phyloP scores from a whole-genome alignment of 306 rosid species.

The Amphicarpaea edgeworthii region DNA sequence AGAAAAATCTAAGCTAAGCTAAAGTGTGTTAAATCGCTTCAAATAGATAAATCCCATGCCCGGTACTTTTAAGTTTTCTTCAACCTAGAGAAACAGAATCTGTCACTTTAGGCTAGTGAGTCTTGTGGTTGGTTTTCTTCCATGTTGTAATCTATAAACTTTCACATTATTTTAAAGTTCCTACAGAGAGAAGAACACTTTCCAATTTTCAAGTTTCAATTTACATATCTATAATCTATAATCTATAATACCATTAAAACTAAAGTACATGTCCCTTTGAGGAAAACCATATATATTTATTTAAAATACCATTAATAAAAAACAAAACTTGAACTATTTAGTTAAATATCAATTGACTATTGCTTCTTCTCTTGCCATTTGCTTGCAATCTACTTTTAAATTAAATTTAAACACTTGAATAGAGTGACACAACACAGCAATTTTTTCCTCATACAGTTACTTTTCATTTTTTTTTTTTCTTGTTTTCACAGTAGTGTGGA shows the following conservation, averaged over 20 bases:
- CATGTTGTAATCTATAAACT: too few relatives aligned
- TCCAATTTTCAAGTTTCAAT: background rate
- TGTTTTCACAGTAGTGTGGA: background rate
- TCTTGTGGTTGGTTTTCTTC: too few relatives aligned
- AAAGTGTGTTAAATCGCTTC: background rate
- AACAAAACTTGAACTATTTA: background rate
- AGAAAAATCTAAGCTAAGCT: background rate
- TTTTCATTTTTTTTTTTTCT: background rate
- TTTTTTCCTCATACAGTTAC: background rate
- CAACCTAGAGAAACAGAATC: conserved; percentile 14
- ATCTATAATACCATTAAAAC: background rate
- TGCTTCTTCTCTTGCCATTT: background rate
- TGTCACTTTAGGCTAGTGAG: background rate
- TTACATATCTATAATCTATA: too few relatives aligned
- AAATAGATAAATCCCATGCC: background rate
- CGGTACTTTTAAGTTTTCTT: background rate
- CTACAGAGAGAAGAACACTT: background rate
- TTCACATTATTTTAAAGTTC: background rate
- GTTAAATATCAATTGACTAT: background rate
- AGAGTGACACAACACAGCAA: background rate
- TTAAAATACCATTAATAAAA: background rate
- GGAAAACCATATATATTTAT: conserved; percentile 4
- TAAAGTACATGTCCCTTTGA: background rate
- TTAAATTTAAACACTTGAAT: background rate
- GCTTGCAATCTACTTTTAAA: background rate